phyloP scores from a whole-genome alignment of 129 eudicot genomes.

The Dittrichia graveolens region DNA sequence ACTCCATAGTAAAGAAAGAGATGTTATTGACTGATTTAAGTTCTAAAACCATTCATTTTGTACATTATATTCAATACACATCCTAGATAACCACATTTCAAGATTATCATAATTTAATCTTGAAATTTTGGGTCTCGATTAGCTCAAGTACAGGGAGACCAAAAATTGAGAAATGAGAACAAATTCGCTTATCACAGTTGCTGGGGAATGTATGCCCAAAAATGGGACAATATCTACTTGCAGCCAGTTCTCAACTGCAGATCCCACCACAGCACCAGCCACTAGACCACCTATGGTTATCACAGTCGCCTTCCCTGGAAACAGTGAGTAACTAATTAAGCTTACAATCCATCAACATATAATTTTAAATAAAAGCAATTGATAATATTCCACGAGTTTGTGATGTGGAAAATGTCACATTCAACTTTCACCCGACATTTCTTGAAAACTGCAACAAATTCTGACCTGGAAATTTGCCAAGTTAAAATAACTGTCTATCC shows the following conservation, averaged over 20 bases:
- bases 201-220: constrained; percentile 84
- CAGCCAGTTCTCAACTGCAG: constrained; percentile 95
- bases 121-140: constrained; percentile 30
- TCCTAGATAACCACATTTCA: constrained; percentile 38
- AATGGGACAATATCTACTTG: constrained; percentile 98
- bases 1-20: constrained; percentile 5
- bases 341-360: constrained; percentile 13
- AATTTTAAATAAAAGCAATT: background rate
- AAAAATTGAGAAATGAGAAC: constrained; percentile 84
- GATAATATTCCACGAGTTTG: background rate
- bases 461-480: background rate
- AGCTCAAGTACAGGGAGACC: constrained; percentile 78
- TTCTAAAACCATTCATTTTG: constrained; percentile 57
- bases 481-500: no score
- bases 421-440: background rate
- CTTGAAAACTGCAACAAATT: background rate
- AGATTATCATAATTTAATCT: constrained; percentile 28
- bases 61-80: constrained; percentile 44
- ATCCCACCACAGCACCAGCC: constrained; percentile 97
- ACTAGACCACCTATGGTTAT: constrained; percentile 87
- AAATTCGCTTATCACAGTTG: constrained; percentile 86
- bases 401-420: background rate
- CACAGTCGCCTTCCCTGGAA: constrained; percentile 84
- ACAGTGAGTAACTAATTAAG: background rate
- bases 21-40: constrained; percentile 29